phyloP scores from a whole-genome alignment of 179 eudicot species.

The Spinacia oleracea region DNA sequence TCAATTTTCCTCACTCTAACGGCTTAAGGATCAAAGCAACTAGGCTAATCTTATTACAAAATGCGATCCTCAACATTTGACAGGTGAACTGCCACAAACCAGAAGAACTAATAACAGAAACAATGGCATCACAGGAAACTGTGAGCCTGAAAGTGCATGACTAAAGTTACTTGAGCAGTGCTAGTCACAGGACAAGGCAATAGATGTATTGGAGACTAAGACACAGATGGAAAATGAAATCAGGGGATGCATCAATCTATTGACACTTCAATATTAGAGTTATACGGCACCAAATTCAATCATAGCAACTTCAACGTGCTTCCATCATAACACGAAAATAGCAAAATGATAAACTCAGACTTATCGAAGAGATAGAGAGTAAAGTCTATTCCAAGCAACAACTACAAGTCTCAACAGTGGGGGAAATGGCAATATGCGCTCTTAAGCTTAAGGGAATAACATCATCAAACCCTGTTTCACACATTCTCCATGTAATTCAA shows the following conservation, averaged over 20 bases:
- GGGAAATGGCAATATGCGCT: background rate
- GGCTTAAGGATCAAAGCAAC: too few species aligned
- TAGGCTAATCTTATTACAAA: background rate
- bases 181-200: background rate
- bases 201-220: background rate
- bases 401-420: too few species aligned
- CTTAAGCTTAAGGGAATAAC: background rate
- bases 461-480: background rate
- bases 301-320: background rate
- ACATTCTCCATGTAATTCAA: background rate
- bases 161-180: background rate
- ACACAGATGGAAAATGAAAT: background rate
- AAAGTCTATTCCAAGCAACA: background rate
- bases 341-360: background rate
- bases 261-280: background rate
- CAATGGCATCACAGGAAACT: background rate
- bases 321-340: background rate
- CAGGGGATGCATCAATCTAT: background rate
- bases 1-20: background rate
- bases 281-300: background rate
- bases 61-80: too few species aligned
- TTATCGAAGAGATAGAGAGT: background rate
- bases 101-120: constrained; percentile 2
- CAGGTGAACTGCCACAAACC: background rate
- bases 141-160: background rate